Conservation (phyloP, 1,284 basidiomycete species). For the Neonothopanus nambi region DNA sequence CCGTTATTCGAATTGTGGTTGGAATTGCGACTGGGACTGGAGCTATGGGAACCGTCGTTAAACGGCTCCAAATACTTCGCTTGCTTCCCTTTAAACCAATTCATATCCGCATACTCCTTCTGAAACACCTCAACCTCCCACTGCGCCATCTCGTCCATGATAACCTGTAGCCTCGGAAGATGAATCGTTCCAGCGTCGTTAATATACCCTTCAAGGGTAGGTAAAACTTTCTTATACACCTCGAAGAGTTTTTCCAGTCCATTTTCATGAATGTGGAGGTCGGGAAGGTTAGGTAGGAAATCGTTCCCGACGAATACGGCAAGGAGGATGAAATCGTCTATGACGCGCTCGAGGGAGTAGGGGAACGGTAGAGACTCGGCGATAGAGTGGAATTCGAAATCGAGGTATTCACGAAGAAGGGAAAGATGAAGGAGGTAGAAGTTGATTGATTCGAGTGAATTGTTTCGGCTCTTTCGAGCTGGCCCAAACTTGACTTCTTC, state of each 20-base stretch:
- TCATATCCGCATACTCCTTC: conserved; percentile 85
- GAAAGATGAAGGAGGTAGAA: conserved; percentile 96
- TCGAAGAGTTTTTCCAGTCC: conserved; percentile 89
- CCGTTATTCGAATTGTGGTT: conserved; percentile 56
- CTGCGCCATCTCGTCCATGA: conserved; percentile 84
- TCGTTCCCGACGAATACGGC: conserved; percentile 98
- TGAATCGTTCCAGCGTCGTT: conserved; percentile 90
- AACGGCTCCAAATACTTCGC: conserved; percentile 66
- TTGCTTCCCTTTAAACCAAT: conserved; percentile 92
- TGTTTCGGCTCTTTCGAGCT: conserved; percentile 69
- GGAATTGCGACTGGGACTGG: too few relatives aligned
- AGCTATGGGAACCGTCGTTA: too few relatives aligned
- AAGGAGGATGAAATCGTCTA: conserved; percentile 97
- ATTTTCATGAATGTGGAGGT: conserved; percentile 94
- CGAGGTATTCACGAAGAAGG: conserved; percentile 94
- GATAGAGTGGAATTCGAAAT: conserved; percentile 88
- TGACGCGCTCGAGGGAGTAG: conserved; percentile 89
- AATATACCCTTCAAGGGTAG: conserved; percentile 87
- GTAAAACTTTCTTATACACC: conserved; percentile 92
- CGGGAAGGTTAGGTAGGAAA: conserved; percentile 95
- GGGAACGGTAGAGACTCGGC: conserved; percentile 59
- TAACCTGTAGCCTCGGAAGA: conserved; percentile 78
- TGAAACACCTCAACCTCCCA: conserved; percentile 92
- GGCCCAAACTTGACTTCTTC: conserved; percentile 99
- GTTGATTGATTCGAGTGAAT: conserved; percentile 81